Base-by-base conservation (phyloP, 805 yeast genomes). In the Saccharomycopsis fodiens region DNA sequence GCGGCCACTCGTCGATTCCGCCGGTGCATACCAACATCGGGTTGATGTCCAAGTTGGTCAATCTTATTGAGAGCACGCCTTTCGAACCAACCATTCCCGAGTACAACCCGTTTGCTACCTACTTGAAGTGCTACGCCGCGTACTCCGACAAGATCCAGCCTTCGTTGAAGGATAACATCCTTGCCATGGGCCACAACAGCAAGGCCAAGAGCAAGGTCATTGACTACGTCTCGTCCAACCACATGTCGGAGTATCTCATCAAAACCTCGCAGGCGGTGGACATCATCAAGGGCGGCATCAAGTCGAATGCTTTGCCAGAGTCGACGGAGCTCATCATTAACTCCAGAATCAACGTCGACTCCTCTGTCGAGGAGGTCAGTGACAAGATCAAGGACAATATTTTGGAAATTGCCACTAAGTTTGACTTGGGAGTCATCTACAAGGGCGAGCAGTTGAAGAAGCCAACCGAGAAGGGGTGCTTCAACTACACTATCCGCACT, bases 1-100 rank as follows among this genome's bases (percentile, higher is more conserved):
- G 94, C 32, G 94, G 94, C 6, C 94, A 84, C 58, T 78, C 91
- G 1, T 81, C 89, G 6, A 60, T 72, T n/a, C 93, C 94, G 6
- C 91, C 89, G 2, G 81, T 76, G 39, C 93, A 85, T 57, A 84
- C 94, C 3, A 72, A 83, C 2, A 83, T 86, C 62, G 95, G 93
- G 10, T 72, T 85, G 31, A 66, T 80, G 42, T 69, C 86, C 2
- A 78, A 81, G 47, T 65, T 85, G 45, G 67, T 80, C 8, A 60
- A 66, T 7, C 53, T 59, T 15, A 65, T 85, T 35, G 95, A 87
- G 59, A 59, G 61, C 8, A 71, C 74, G 49, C 81, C 79, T 5
- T 79, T 66, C 55, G 58, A 63, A 16, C 67, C 79, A 1, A 51
- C 64, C 10, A 60, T 84, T 31, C 62, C 75, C 7, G 52, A 61